Evolutionary conservation across 148 eudicot species (phyloP), one percentile per base, ranked within the genome.

Genomic region (Camellia sinensis): DNA sequence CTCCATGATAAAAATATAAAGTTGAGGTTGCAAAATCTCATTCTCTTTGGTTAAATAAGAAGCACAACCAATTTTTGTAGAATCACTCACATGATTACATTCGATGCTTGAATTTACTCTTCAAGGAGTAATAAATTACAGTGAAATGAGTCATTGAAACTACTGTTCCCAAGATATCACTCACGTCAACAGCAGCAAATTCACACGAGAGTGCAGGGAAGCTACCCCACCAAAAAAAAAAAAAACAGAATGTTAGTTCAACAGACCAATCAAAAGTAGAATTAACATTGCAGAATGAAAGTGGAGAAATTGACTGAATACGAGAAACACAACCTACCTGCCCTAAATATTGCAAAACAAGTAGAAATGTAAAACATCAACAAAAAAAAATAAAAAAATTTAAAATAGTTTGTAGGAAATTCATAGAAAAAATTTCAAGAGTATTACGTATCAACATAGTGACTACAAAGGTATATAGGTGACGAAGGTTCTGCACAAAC

Each of bases 131-230:
- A 50, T 45, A 17, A 75, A 67, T 74, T 70, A 43, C 77, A 78
- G 80, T 44, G 67, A 80, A 75, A 22, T n/a, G 52, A 62, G 79
- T n/a, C 71, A 81, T 54, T 74, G 82, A 69, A 82, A 85, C 90
- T 92, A 95, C 99, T 82, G 99, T 95, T 82, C 99, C 99, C 89
- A 95, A 78, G 81, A 89, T 95, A 88, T 95, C 99, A 69, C 93
- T 95, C 88, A 95, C 92, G 82, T 95, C 97, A 80, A 95, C 92
- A 6, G 99, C 92, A 81, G 99, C 99, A 90, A 95, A 95, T 88
- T 95, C 97, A 87, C 99, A 95, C 48, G 99, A 95, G 71, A 95
- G 86, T 44, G 93, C 94, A 40, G 99, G 98, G 82, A 95, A 93
- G 88, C 99, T 95, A 69, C 93, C 86, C 53, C 77, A 59, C 53